Conservation (phyloP, 768 basidiomycete genomes). For the Russula lepida region DNA sequence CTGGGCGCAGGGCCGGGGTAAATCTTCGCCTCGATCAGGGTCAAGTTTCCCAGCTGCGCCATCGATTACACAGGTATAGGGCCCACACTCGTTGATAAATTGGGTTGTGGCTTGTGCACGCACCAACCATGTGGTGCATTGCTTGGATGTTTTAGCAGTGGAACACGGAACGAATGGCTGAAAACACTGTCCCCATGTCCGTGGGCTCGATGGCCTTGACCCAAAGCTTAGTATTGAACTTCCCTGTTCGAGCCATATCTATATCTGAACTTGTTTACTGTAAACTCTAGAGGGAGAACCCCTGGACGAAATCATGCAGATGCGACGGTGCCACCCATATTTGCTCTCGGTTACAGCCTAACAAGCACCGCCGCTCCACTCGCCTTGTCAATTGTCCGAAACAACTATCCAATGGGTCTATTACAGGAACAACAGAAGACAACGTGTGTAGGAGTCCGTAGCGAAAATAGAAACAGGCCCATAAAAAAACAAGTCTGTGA, state of each 20-base stretch:
- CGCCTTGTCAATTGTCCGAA: not conserved
- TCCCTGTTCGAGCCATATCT: not conserved
- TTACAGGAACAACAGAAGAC: not conserved
- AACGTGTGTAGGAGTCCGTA: not conserved
- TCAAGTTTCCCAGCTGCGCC: not conserved
- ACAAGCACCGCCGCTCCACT: not conserved
- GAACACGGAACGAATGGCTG: not conserved
- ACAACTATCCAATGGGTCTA: not conserved
- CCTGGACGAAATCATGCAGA: not conserved
- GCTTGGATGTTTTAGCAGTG: not conserved
- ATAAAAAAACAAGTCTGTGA: not conserved
- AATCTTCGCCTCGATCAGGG: not conserved
- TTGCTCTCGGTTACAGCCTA: not conserved
- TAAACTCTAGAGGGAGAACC: not conserved
- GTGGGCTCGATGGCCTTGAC: not conserved
- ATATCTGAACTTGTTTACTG: not conserved
- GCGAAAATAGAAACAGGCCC: not conserved
- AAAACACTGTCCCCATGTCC: not conserved
- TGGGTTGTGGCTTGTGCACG: not conserved
- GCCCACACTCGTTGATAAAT: not conserved
- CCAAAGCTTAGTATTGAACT: not conserved
- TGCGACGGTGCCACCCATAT: slow-evolving; percentile 23
- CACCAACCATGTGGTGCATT: not conserved
- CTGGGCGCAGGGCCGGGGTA: slow-evolving; percentile 8
- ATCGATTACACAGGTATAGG: slow-evolving; percentile 3